Conservation (phyloP, 2,329 filamentous ascomycete species). For the Talaromyces albobiverticillius region DNA sequence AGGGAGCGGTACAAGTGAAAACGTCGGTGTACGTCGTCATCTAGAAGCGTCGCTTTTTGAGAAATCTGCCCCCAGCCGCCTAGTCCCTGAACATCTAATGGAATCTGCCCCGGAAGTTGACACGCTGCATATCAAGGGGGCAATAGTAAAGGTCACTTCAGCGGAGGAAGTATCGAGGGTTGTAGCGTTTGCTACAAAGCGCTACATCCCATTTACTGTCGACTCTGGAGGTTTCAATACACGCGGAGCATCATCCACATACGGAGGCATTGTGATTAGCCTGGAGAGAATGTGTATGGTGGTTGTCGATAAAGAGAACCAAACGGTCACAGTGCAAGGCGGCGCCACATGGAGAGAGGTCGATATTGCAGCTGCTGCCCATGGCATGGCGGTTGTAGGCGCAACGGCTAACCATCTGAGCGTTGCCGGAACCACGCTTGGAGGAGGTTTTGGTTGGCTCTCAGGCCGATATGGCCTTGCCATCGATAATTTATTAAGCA, state of each 20-base stretch:
- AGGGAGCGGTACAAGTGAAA: conserved; percentile 6
- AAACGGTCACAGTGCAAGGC: conserved; percentile 51
- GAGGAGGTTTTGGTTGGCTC: conserved; percentile 38
- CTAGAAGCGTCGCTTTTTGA: background rate
- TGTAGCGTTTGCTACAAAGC: background rate
- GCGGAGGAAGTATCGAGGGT: conserved; percentile 5
- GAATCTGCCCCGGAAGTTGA: background rate
- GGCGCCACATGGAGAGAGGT: conserved; percentile 57
- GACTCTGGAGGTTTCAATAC: conserved; percentile 47
- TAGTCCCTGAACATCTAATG: no score
- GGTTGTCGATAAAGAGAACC: conserved; percentile 44
- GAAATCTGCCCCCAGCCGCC: background rate
- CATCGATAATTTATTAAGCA: conserved; percentile 48
- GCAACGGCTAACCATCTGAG: conserved; percentile 36
- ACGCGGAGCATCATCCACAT: conserved; percentile 51
- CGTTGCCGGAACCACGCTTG: conserved; percentile 38
- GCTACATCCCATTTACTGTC: conserved; percentile 26
- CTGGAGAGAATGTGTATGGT: conserved; percentile 53
- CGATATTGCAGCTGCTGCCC: conserved; percentile 50
- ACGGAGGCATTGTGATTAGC: conserved; percentile 58
- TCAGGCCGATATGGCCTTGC: conserved; percentile 51
- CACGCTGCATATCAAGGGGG: conserved; percentile 4
- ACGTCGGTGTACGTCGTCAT: conserved; percentile 2
- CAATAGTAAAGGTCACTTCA: conserved; percentile 1
- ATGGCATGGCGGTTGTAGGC: conserved; percentile 47